Evolutionary conservation across 768 basidiomycete genomes (phyloP).

Genomic region (Kwoniella europaea): DNA sequence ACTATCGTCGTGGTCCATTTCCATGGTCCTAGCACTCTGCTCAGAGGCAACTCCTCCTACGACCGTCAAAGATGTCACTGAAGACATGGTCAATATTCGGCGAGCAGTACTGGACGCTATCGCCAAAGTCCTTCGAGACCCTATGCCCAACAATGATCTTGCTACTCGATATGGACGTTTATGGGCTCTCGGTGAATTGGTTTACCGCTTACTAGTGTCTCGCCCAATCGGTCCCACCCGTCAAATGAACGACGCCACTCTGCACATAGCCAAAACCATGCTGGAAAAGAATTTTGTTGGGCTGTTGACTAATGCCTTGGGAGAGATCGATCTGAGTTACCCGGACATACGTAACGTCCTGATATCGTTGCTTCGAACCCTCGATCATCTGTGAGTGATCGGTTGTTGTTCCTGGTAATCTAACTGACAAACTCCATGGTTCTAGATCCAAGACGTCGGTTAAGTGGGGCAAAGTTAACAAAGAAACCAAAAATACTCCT

Average conservation of each 20-base stretch:
- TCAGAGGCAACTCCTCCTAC: constrained; percentile 73
- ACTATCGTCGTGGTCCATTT: constrained; percentile 62
- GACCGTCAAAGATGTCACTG: constrained; percentile 75
- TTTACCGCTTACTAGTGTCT: constrained; percentile 81
- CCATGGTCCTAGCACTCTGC: constrained; percentile 89
- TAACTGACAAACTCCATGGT: constrained; percentile 3
- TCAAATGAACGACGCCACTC: constrained; percentile 73
- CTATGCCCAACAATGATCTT: constrained; percentile 63
- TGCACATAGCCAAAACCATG: constrained; percentile 96
- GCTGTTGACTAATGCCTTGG: constrained; percentile 80
- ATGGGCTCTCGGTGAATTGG: constrained; percentile 82
- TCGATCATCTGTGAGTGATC: constrained; percentile 79
- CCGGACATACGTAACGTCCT: constrained; percentile 85
- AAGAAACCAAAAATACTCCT: constrained; percentile 53
- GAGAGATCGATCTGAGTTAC: constrained; percentile 94
- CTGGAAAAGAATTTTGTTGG: constrained; percentile 95
- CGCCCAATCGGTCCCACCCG: constrained; percentile 62
- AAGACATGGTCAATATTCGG: constrained; percentile 83
- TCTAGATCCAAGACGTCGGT: constrained; percentile 91
- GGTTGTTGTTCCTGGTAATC: neutral
- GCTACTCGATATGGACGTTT: constrained; percentile 86
- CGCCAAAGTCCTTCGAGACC: constrained; percentile 83
- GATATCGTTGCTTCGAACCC: constrained; percentile 81
- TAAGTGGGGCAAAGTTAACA: constrained; percentile 81
- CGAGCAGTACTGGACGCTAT: constrained; percentile 90